Base-by-base conservation (phyloP, 108 stramenopile genomes). In the Ochromonas danica region DNA sequence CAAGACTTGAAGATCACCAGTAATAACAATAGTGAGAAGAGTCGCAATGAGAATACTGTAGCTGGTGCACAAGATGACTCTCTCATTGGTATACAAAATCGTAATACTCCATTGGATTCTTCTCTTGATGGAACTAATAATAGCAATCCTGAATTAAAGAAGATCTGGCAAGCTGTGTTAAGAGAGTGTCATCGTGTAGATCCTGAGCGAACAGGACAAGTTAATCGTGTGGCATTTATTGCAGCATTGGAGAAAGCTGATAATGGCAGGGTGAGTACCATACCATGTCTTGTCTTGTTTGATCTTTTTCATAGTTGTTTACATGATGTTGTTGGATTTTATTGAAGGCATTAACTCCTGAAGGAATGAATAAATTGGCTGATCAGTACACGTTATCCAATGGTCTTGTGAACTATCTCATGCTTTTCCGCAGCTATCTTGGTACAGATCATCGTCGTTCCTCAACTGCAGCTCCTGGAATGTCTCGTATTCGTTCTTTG, bases 151-250 rank as follows among this genome's bases (percentile, higher is more conserved):
- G 72, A 75, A 6, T 14, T 75, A 33, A 39, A 42, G 17, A 75
- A 60, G 31, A 75, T 36, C 17, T 75, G 72, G 72, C 72, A 75
- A 75, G 27, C 6, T 3, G 72, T 60, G 28, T 33, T 75, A 33
- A 38, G 72, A 6, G 72, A 45, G 27, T 75, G 72, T 75, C 43
- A 75, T 45, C 45, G 45, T 42, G 17, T 22, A 75, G 72, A 75
- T 75, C 43, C 45, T 6, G 72, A 75, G 27, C 14, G 51, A 42
- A 75, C 17, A 17, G 72, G 72, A 6, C n/a, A 57, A 57, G 72
- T 75, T 28, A 57, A 27, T 33, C 36, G 72, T 3, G 22, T 27
- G 17, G 31, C 31, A 6, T 75, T 75, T 33, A 75, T 60, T 36
- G 43, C 72, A 10, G 72, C 72, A 6, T 14, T 75, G 14, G 72